Percentiles rank a stretch among this genome's conserved stretches.
Conservation (phyloP, 2,329 filamentous ascomycete species). For the Decorospora gaudefroyi region DNA sequence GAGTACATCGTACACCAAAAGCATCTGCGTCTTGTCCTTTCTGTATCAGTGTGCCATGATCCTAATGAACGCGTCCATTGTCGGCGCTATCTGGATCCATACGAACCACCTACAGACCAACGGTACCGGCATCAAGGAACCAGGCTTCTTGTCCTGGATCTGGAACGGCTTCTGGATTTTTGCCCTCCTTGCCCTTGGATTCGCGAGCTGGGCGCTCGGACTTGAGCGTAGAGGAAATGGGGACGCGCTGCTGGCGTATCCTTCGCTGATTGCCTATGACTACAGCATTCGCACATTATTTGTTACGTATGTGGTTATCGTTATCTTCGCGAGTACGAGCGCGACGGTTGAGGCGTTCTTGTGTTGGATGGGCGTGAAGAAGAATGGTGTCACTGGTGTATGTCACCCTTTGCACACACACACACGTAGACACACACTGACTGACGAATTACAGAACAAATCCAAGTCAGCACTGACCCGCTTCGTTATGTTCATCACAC, state of each 20-base stretch:
- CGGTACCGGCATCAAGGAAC: slow-evolving; percentile 17
- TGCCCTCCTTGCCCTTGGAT: slow-evolving; percentile 19
- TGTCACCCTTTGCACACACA: not conserved
- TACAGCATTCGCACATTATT: slow-evolving; percentile 16
- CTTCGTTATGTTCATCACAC: slow-evolving; percentile 20
- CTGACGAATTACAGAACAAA: not conserved
- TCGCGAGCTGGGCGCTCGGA: slow-evolving; percentile 23
- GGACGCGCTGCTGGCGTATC: slow-evolving; percentile 12
- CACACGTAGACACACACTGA: not conserved
- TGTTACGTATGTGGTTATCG: slow-evolving; percentile 15
- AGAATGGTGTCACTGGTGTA: slow-evolving; percentile 20
- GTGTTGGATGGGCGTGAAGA: slow-evolving; percentile 19
- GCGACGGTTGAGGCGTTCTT: slow-evolving; percentile 18
- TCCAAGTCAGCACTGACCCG: slow-evolving; percentile 15
- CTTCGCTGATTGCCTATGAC: not conserved
- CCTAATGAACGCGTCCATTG: slow-evolving; percentile 19
- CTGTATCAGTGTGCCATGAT: slow-evolving; percentile 25
- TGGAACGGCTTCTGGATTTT: slow-evolving; percentile 22
- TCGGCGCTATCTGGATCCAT: slow-evolving; percentile 34
- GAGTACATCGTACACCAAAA: slow-evolving; percentile 8
- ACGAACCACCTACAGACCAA: slow-evolving; percentile 27
- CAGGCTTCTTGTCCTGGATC: slow-evolving; percentile 19
- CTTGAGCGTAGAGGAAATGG: slow-evolving; percentile 11
- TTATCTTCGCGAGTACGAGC: slow-evolving; percentile 17
- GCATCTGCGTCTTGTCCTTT: slow-evolving; percentile 25